Evolutionary conservation across 2,329 filamentous ascomycete genomes (phyloP), one percentile per base, ranked within the genome.

Genomic region (Canariomyces notabilis): DNA sequence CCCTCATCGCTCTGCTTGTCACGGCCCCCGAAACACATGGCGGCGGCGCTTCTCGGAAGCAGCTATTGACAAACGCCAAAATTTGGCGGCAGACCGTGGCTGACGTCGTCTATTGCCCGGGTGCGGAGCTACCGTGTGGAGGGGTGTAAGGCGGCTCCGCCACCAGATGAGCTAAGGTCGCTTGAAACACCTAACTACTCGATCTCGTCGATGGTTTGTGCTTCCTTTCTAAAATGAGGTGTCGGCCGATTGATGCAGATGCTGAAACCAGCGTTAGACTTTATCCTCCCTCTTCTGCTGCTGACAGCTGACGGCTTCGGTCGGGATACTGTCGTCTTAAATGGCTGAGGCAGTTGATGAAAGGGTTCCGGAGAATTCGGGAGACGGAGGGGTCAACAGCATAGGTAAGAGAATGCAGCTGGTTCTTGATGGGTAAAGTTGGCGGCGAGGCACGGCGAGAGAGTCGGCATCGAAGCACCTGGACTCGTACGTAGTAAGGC

Each of bases 21-120:
- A 56, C 77, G 71, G 54, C 70, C 67, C 51, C 80, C 79, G 64
- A 85, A 85, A 65, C 82, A 85, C 82, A 85, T 85, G 49, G 53
- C 71, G 60, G 40, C 42, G 49, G 40, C 15, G 29, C 9, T 44
- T 29, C 26, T 29, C 26, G 26, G 22, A 15, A 46, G 9, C 12
- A 8, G n/a, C 5, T 4, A 29, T 14, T 16, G 6, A 18, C 16
- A 36, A 37, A 36, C 15, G 35, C n/a, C 36, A 22, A 31, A 40
- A 21, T 33, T 20, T 14, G 19, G 46, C 31, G 29, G 14, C 26
- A 29, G 26, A 31, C 31, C 36, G 14, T 37, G 14, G 37, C 43
- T 46, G 42, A 44, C 39, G 46, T 45, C 40, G 41, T 29, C 23
- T 16, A 29, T 15, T 21, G 23, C 18, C 31, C 37, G 40, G 32